These are phyloP conservation scores for Acanthamoeba healyi DNA, from an alignment of 208 protist species.

Conservation along the genomic window DNA sequence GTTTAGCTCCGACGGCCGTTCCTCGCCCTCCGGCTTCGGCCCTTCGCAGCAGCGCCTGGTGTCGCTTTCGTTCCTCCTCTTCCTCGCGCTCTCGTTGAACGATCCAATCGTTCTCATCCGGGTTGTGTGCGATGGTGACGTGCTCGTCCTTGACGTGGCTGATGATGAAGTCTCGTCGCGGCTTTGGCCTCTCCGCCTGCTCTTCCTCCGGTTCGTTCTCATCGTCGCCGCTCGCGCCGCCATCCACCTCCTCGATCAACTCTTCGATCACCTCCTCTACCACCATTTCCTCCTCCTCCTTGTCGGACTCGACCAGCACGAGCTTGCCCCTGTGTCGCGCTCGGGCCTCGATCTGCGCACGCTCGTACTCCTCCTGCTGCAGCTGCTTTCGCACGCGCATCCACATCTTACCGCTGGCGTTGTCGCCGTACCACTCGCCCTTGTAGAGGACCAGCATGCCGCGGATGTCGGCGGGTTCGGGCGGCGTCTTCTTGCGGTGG, in stretches of 20 bases:
- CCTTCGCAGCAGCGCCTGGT: background rate
- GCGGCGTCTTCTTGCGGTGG: conserved; percentile 68
- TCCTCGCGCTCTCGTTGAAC: background rate
- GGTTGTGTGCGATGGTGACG: conserved; percentile 10
- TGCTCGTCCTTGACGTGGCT: conserved; percentile 38
- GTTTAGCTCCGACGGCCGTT: background rate
- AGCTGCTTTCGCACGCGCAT: conserved; percentile 67
- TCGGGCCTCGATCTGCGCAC: background rate
- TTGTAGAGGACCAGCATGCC: conserved; percentile 71
- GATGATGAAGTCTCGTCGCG: background rate
- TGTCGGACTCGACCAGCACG: conserved; percentile 2
- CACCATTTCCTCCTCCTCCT: background rate
- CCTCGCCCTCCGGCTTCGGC: background rate
- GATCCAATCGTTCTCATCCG: background rate
- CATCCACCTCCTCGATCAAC: conserved; percentile 26
- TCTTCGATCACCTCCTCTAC: background rate
- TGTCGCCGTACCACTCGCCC: conserved; percentile 68
- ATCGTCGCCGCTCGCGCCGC: background rate
- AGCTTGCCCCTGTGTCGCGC: conserved; percentile 28
- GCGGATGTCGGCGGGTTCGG: background rate
- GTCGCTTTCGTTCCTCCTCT: background rate
- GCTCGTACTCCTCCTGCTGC: conserved; percentile 46
- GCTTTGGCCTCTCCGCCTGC: background rate
- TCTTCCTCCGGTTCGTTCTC: background rate
- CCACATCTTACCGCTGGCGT: conserved; percentile 62